Evolutionary conservation across 441 rosid genomes (phyloP), one percentile per base, ranked within the genome.

Genomic region (Eutrema salsugineum): DNA sequence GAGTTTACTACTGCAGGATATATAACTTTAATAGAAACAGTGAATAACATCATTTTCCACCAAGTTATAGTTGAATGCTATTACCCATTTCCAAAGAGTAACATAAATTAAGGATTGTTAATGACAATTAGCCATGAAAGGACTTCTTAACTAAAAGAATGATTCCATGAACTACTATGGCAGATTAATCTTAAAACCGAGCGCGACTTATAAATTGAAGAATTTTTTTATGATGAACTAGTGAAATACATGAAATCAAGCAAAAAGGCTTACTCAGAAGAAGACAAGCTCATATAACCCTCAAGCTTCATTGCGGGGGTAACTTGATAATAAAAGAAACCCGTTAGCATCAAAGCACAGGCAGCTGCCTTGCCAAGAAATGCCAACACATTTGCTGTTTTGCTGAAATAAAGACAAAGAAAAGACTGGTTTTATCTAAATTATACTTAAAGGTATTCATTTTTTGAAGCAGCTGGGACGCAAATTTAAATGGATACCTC

Each of bases 351-450:
- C 85, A 96, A 79, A 51, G 98, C 98, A 77, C 81, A 88, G 6
- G 86, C 73, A 73, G 98, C 98, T 80, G 91, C 98, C 87, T 87
- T 96, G 47, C 93, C 88, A 63, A 96, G 84, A 83, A 91, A 87
- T 58, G 84, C 84, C 81, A 96, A 80, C 56, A 80, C 98, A 72
- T 90, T 84, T 77, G 90, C 83, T 48, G 96, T 86, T 69, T 89
- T 90, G 80, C 98, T 96, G 97, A 56, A 73, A 42, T 17, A 27
- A 28, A 11, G 43, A 59, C 60, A 72, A 27, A 11, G 48, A 50
- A 59, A 36, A 36, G 55, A 16, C 38, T 12, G 30, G 11, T 36
- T 66, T 54, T 36, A 54, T 27, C 62, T 71, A 48, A 47, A 51
- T 22, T 17, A 46, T 24, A 47, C 28, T 20, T 10, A 61, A 17